phyloP scores from a whole-genome alignment of 2,329 filamentous ascomycete genomes.

The Truncatella angustata region DNA sequence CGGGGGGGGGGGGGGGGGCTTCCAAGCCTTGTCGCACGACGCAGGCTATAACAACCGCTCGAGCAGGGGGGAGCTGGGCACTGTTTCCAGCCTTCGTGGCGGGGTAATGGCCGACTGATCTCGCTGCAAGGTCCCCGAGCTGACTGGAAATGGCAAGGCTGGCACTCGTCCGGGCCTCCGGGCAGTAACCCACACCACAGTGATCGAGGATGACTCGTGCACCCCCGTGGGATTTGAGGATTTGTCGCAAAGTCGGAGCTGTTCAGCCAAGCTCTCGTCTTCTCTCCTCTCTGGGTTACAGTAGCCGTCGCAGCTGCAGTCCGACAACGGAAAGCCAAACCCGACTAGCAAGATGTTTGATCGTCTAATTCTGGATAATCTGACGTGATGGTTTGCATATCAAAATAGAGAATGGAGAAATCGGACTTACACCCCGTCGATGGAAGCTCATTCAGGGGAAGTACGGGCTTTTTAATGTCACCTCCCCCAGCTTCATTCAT shows the following conservation, averaged over 20 bases:
- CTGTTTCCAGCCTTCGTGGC: slow-evolving; percentile 4
- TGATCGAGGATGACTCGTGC: not conserved
- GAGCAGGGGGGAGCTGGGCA: not conserved
- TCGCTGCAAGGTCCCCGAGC: not conserved
- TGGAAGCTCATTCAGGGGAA: not conserved
- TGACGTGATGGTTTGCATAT: not conserved
- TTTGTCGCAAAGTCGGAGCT: too few species aligned
- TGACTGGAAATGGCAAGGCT: not conserved
- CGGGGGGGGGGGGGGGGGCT: too few species aligned
- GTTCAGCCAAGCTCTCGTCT: too few species aligned
- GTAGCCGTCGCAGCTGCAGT: too few species aligned
- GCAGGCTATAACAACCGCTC: too few species aligned
- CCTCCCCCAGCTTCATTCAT: not conserved
- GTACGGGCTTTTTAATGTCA: slow-evolving; percentile 8
- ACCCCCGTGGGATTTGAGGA: too few species aligned
- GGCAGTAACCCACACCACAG: too few species aligned
- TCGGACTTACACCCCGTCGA: not conserved
- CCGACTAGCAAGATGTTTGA: too few species aligned
- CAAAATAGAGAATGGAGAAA: not conserved
- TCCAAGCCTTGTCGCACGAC: too few species aligned
- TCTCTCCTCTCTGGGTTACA: too few species aligned
- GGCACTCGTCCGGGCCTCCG: not conserved
- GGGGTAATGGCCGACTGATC: not conserved
- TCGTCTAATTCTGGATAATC: not conserved
- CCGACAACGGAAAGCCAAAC: too few species aligned